Conservation (phyloP, 805 yeast genomes). For the Komagataella populi region DNA sequence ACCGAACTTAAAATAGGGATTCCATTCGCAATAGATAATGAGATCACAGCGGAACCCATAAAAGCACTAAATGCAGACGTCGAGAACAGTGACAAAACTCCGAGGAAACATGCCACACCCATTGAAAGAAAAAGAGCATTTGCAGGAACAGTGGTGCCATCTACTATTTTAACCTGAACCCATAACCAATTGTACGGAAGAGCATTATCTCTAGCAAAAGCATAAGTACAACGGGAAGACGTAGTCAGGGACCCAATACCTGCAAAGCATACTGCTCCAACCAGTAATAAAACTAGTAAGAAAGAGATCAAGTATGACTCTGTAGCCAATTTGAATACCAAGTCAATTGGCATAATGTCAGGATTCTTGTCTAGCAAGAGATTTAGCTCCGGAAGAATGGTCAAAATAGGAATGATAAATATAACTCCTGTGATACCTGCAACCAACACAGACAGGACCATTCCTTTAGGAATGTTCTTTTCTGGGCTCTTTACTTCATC, state of each 20-base stretch:
- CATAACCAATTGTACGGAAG: slow-evolving; percentile 52
- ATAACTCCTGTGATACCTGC: slow-evolving; percentile 59
- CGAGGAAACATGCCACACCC: slow-evolving; percentile 43
- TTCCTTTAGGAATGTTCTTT: slow-evolving; percentile 60
- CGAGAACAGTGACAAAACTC: slow-evolving; percentile 54
- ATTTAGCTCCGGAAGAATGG: slow-evolving; percentile 56
- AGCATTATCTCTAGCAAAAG: slow-evolving; percentile 76
- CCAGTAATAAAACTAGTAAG: slow-evolving; percentile 48
- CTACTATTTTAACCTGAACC: slow-evolving; percentile 48
- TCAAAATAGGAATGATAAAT: slow-evolving; percentile 57
- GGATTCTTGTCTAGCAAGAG: slow-evolving; percentile 44
- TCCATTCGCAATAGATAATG: slow-evolving; percentile 63
- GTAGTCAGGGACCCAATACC: slow-evolving; percentile 73
- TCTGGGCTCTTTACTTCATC: slow-evolving; percentile 76
- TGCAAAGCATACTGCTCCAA: slow-evolving; percentile 62
- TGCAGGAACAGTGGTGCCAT: slow-evolving; percentile 49
- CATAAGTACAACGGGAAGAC: slow-evolving; percentile 70
- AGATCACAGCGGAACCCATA: slow-evolving; percentile 69
- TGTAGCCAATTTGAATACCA: slow-evolving; percentile 60
- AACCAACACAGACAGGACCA: slow-evolving; percentile 48
- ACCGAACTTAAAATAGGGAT: slow-evolving; percentile 58
- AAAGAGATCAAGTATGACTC: slow-evolving; percentile 57
- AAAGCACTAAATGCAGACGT: slow-evolving; percentile 72
- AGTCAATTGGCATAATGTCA: slow-evolving; percentile 65
- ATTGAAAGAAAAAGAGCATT: slow-evolving; percentile 57